Base-by-base conservation (phyloP, 495 filamentous ascomycete species). In the Aspergillus carlsbadensis region DNA sequence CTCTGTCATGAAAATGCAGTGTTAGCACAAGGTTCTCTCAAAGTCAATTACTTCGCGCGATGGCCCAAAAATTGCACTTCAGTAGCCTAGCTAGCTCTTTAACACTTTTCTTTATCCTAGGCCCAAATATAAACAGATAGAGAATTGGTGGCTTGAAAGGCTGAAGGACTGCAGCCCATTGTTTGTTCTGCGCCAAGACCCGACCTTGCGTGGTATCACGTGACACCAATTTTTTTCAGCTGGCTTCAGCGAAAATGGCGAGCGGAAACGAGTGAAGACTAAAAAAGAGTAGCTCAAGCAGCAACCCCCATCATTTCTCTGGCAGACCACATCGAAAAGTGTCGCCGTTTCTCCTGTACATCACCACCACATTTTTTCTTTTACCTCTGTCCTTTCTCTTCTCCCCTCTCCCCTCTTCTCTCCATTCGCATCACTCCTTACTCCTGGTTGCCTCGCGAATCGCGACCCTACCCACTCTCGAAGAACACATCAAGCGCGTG, bases 161-260 rank as follows among this genome's bases (percentile, higher is more conserved):
- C 26, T 29, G 26, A 29, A 29, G 8, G 8, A 29, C 4, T 29
- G 26, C 26, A 29, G 26, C 4, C 26, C 6, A 14, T 51, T 51
- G 37, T 47, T 37, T 56, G 43, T 42, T 52, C 42, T 14, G 17
- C 50, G 62, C 58, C 57, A 61, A 61, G 62, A 59, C 29, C 31
- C 43, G 22, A 39, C 56, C 59, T 43, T 51, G 59, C 57, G 39
- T 46, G 6, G 3, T n/a, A 46, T 62, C 63, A 65, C 63, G 63
- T 65, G 63, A 65, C 44, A 1, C 49, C 58, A 51, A 44, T 65
- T 62, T 59, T 65, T 17, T 44, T 29, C 34, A 29, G 35, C 50
- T 33, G 52, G 45, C 52, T 57, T 40, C 53, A 17, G 20, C 42
- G 43, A 52, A 57, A 64, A 58, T 61, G 55, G 62, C 62, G 58